These are phyloP conservation scores for Calonectria hongkongensis DNA, from an alignment of 2,329 filamentous ascomycete genomes.

Conservation along the genomic window DNA sequence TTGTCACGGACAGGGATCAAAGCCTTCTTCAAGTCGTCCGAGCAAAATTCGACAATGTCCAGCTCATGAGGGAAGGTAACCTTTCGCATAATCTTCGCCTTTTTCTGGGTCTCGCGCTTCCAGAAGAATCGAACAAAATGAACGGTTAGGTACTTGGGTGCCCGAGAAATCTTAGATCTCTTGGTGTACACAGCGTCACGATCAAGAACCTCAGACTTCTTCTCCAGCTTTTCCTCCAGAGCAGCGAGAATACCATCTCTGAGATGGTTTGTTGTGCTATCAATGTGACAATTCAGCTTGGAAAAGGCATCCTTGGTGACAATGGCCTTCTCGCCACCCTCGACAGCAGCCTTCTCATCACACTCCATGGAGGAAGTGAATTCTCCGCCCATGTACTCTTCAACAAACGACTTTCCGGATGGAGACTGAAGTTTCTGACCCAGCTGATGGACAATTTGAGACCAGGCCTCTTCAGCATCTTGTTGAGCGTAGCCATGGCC, in stretches of 20 bases:
- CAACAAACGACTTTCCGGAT: constrained; percentile 83
- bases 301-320: constrained; percentile 84
- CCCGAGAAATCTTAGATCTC: constrained; percentile 88
- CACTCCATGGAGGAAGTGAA: constrained; percentile 88
- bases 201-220: constrained; percentile 85
- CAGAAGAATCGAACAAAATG: constrained; percentile 99
- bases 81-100: constrained; percentile 99
- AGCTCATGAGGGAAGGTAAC: constrained; percentile 96
- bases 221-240: constrained; percentile 92
- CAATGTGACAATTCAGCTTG: constrained; percentile 98
- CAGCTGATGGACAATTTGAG: constrained; percentile 91
- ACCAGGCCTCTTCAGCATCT: constrained; percentile 98
- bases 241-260: constrained; percentile 90
- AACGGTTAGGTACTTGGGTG: constrained; percentile 96
- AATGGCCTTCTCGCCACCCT: constrained; percentile 82
- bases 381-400: constrained; percentile 91
- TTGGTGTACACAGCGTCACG: constrained; percentile 92
- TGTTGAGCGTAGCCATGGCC: constrained; percentile 95
- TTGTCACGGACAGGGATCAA: constrained; percentile 96
- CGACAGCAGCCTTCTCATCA: constrained; percentile 86
- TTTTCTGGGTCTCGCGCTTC: constrained; percentile 96
- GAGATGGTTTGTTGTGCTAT: constrained; percentile 89
- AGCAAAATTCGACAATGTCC: constrained; percentile 95
- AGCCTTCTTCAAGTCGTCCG: constrained; percentile 88
- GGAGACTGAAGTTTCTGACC: constrained; percentile 80